Evolutionary conservation across 2,329 filamentous ascomycete species (phyloP), one percentile per base, ranked within the genome.

Genomic region (Colletotrichum sidae): DNA sequence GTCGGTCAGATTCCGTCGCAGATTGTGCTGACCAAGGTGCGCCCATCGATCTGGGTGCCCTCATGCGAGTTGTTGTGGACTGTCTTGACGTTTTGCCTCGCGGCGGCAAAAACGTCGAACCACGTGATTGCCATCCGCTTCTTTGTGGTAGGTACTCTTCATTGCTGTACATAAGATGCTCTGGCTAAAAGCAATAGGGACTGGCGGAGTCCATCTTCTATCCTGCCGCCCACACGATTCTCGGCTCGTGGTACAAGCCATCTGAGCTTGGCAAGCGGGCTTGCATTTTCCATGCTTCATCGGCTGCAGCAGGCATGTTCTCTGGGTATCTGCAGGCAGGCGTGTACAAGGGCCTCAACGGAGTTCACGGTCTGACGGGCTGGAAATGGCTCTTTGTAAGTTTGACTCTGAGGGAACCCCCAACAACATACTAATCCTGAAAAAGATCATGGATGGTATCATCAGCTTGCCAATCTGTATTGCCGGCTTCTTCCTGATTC

Each of bases 281-380:
- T 0, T 80, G 79, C 61, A 78, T 83, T 41, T 82, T 83, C 68
- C 78, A 82, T 56, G 79, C 85, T 0, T 83, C 81, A 15, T 83
- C 84, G 9, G 83, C 81, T 3, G 77, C 86, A 0, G 85, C 83
- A 0, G 75, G 78, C 25, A 86, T 88, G 82, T 83, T 88, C 57
- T 84, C 83, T 15, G 85, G 85, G 1, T 87, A 86, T 60, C 77
- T 88, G 0, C 84, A 86, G 73, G 81, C 85, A 0, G 84, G 82
- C 0, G 82, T 83, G 0, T 86, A 87, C 70, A 81, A 82, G 17
- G 63, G 63, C 2, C 76, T 88, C 0, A 83, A 83, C 38, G 84
- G 84, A 0, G 74, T 81, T 0, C 72, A 72, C 8, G 84, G 84
- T 0, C 68, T 75, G 8, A 69, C 74, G 0, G 79, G 76, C 0